Evolutionary conservation across 2,329 filamentous ascomycete species (phyloP), one percentile per base, ranked within the genome.

Genomic region (Apiospora saccharicola): DNA sequence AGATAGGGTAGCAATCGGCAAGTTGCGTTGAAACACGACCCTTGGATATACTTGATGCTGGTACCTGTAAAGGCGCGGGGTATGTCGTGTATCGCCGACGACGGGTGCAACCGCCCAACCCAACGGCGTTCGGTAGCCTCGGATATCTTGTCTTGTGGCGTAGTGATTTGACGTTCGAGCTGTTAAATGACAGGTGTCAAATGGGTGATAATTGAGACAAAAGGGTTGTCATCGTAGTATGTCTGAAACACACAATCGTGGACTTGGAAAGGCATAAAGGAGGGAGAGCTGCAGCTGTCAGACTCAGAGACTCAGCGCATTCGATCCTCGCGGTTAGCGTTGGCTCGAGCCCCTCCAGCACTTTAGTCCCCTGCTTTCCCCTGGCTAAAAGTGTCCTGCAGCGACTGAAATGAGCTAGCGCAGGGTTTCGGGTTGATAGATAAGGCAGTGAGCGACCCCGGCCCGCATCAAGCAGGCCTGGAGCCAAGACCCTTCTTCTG

Each of bases 371-470:
- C 16, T 64, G 57, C 14, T 64, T 64, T 41, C 57, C 57, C 57
- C 34, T 64, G 34, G 57, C 57, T 64, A n/a, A 24, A n/a, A 41
- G 19, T 16, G 53, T 22, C 51, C 26, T 57, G 30, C 34, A 64
- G 34, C 57, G 30, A 22, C 30, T 64, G 57, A 34, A 41, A 64
- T n/a, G 34, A 41, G 57, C 57, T 64, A 64, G 57, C 34, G 41
- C 24, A 14, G 26, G 67, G 67, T 68, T 68, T 68, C 67, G 67
- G 46, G 43, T 68, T 68, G 67, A 68, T 47, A 46, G 41, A 68
- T 68, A 68, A 68, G 67, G 41, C 30, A 61, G 53, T 61, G 53
- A 61, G 16, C 30, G 30, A 61, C 53, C 53, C 53, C 53, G 53
- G 53, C 53, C 53, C 53, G 53, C 53, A n/a, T 30, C 53, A n/a